phyloP scores from a whole-genome alignment of 2,329 filamentous ascomycete genomes.

The Hymenoscyphus salicellus region DNA sequence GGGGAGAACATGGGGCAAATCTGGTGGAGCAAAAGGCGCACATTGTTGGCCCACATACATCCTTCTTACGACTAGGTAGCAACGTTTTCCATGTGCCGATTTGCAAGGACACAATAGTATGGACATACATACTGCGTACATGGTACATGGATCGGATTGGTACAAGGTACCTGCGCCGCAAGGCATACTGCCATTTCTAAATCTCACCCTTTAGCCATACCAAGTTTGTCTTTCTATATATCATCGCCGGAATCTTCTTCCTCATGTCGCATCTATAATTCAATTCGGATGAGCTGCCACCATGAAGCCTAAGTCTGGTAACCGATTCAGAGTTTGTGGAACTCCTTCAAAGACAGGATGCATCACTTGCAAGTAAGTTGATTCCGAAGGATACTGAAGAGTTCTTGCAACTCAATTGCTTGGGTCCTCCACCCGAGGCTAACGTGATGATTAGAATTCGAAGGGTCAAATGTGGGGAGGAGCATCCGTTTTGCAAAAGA shows the following conservation, averaged over 20 bases:
- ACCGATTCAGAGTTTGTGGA: conserved; percentile 31
- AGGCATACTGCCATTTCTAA: background rate
- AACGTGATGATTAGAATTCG: conserved; percentile 23
- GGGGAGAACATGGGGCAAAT: background rate
- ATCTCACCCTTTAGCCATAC: conserved; percentile 4
- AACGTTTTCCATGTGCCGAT: conserved; percentile 16
- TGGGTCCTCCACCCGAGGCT: conserved; percentile 6
- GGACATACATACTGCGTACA: background rate
- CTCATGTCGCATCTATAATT: background rate
- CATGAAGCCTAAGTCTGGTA: conserved; percentile 27
- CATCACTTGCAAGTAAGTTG: conserved; percentile 33
- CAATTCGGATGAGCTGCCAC: conserved; percentile 3
- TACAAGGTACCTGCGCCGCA: conserved; percentile 8
- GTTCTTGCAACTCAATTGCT: background rate
- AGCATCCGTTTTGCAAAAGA: conserved; percentile 33
- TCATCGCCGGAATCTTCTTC: conserved; percentile 3
- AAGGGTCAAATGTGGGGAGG: conserved; percentile 35
- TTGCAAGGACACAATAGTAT: background rate
- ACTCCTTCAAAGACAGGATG: conserved; percentile 33
- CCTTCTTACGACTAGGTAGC: background rate
- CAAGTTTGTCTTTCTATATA: conserved; percentile 7
- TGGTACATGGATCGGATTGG: background rate
- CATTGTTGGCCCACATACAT: background rate
- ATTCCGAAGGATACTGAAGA: background rate
- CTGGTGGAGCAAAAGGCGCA: background rate